Percentiles rank a stretch among this genome's conserved stretches.
These are phyloP conservation scores for Phytopythium ostracodes DNA, from an alignment of 352 stramenopile genomes.

Conservation along the genomic window DNA sequence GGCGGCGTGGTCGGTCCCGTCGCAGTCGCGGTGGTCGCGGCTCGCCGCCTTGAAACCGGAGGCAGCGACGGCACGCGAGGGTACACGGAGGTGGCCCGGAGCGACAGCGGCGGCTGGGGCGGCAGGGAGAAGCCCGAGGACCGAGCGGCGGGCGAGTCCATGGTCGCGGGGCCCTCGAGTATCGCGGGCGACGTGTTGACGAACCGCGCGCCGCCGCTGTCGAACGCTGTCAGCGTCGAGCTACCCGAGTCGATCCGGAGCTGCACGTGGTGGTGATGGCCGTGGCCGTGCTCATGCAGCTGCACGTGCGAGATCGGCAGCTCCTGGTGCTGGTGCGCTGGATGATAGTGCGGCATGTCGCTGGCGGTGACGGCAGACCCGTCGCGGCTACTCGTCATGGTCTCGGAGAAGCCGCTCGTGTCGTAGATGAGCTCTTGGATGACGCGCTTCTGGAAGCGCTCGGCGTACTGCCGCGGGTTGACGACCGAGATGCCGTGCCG, in stretches of 20 bases:
- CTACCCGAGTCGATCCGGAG: conserved; percentile 36
- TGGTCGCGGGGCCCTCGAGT: conserved; percentile 16
- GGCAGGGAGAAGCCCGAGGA: conserved; percentile 10
- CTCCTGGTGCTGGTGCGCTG: too few species aligned
- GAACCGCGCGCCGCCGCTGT: conserved; percentile 19
- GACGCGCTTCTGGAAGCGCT: conserved; percentile 74
- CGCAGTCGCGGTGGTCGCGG: conserved; percentile 1
- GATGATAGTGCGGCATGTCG: conserved; percentile 30
- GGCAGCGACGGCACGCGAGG: conserved; percentile 3
- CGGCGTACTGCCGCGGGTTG: conserved; percentile 65
- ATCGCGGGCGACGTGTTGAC: conserved; percentile 16
- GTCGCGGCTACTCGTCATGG: conserved; percentile 11
- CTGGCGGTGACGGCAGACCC: conserved; percentile 10
- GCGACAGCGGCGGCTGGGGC: not conserved
- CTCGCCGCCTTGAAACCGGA: conserved; percentile 10
- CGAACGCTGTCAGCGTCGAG: too few species aligned
- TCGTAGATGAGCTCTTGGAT: conserved; percentile 76
- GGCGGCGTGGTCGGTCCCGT: not conserved
- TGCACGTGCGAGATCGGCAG: too few species aligned
- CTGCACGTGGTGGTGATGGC: conserved; percentile 30
- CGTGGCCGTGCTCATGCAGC: too few species aligned
- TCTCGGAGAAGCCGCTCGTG: conserved; percentile 4
- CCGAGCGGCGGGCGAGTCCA: conserved; percentile 11
- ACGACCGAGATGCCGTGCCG: conserved; percentile 69
- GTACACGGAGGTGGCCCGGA: not conserved